phyloP scores from a whole-genome alignment of 75 land plant genomes.

The Chamaecyparis obtusa region DNA sequence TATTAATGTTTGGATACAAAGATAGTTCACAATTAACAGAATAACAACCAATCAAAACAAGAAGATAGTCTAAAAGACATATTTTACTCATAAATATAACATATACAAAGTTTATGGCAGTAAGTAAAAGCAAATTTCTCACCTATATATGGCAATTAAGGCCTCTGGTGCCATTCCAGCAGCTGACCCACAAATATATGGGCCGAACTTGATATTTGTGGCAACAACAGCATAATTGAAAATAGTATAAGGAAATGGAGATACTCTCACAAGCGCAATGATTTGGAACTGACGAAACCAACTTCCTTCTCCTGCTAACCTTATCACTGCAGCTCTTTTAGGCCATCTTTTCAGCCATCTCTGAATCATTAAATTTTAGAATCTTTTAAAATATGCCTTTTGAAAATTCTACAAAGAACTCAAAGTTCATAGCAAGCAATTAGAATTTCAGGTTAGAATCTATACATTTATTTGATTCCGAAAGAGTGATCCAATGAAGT shows the following conservation, averaged over 20 bases:
- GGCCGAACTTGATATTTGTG: conserved; percentile 75
- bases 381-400: background rate
- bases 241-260: conserved; percentile 92
- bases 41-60: background rate
- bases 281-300: conserved; percentile 81
- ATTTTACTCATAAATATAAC: background rate
- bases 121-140: background rate
- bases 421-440: background rate
- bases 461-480: conserved; percentile 87
- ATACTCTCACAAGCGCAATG: conserved; percentile 73
- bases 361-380: conserved; percentile 31
- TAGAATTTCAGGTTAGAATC: background rate
- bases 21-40: background rate
- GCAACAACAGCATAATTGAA: conserved; percentile 91
- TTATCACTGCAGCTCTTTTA: conserved; percentile 69
- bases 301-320: conserved; percentile 86
- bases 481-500: conserved; percentile 67
- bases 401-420: background rate
- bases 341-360: conserved; percentile 88
- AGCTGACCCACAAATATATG: conserved; percentile 81
- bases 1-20: background rate
- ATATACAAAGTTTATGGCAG: background rate
- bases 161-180: conserved; percentile 94
- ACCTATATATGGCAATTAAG: conserved; percentile 94
- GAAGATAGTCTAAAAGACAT: background rate